A percentile compares a stretch with the other conserved stretches of the same genome.
These are phyloP conservation scores for Metschnikowia kofuensis DNA, from an alignment of 805 yeast genomes.

Conservation along the genomic window DNA sequence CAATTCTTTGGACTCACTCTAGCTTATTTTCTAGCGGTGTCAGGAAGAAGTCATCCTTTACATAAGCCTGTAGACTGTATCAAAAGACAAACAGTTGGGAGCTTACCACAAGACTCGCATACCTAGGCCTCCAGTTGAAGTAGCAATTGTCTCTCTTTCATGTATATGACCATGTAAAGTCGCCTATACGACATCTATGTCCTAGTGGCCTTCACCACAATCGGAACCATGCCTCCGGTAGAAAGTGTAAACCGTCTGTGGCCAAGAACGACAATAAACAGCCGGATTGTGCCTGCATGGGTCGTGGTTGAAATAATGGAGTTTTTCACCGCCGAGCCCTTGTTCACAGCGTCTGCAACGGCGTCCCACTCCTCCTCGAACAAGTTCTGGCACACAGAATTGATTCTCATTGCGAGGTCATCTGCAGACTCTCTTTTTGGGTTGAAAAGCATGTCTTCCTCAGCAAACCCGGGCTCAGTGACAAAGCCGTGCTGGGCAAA, in stretches of 20 bases:
- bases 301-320: constrained; percentile 48
- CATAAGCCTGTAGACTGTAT: no score
- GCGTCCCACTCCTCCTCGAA: constrained; percentile 25
- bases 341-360: constrained; percentile 16
- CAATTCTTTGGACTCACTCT: no score
- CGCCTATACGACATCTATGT: neutral
- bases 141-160: no score
- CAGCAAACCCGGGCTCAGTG: constrained; percentile 43
- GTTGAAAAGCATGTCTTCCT: constrained; percentile 47
- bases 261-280: constrained; percentile 47
- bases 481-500: constrained; percentile 33
- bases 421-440: constrained; percentile 46
- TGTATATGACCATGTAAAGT: neutral
- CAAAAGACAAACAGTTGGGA: no score
- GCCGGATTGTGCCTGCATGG: constrained; percentile 59
- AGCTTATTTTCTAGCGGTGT: no score
- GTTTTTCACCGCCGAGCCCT: constrained; percentile 21
- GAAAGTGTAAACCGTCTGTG: constrained; percentile 59
- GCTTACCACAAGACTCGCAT: no score
- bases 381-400: constrained; percentile 39
- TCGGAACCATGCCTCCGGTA: constrained; percentile 65
- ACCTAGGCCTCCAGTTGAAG: no score
- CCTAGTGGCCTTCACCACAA: constrained; percentile 48
- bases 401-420: constrained; percentile 50
- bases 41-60: no score